phyloP scores from a whole-genome alignment of 1,284 basidiomycete species.

The Moesziomyces aphidis region DNA sequence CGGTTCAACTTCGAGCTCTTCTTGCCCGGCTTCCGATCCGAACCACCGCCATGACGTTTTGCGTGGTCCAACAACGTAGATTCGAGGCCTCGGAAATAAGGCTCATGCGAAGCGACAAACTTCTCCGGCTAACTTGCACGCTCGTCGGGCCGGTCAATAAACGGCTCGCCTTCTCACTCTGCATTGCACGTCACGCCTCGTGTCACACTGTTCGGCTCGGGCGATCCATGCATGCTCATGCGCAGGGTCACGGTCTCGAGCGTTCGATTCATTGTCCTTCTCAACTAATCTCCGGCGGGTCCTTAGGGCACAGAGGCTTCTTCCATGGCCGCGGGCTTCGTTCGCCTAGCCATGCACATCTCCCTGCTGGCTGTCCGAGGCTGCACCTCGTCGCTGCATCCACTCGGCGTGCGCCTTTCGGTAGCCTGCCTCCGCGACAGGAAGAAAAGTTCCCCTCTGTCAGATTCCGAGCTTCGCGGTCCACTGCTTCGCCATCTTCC shows the following conservation, averaged over 20 bases:
- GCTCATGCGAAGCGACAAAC: background rate
- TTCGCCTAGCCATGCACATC: background rate
- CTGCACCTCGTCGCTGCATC: constrained; percentile 5
- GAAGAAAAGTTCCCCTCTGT: background rate
- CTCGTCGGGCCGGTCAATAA: too few species aligned
- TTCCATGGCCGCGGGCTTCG: background rate
- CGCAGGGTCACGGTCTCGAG: too few species aligned
- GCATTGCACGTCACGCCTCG: constrained; percentile 10
- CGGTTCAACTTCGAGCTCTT: too few species aligned
- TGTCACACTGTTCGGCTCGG: constrained; percentile 4
- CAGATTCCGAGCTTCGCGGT: background rate
- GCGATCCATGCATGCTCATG: constrained; percentile 6
- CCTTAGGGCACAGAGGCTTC: background rate
- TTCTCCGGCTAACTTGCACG: too few species aligned
- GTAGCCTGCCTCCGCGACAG: constrained; percentile 13
- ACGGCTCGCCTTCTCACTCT: too few species aligned
- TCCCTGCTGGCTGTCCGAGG: background rate
- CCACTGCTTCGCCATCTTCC: background rate
- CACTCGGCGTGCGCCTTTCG: constrained; percentile 33
- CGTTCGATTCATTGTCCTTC: background rate
- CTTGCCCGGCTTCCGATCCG: background rate
- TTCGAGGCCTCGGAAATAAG: background rate
- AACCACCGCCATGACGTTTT: background rate
- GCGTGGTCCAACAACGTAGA: too few species aligned
- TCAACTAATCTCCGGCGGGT: background rate